Base-by-base conservation (phyloP, 2,329 filamentous ascomycete genomes). In the Fusarium siculi region DNA sequence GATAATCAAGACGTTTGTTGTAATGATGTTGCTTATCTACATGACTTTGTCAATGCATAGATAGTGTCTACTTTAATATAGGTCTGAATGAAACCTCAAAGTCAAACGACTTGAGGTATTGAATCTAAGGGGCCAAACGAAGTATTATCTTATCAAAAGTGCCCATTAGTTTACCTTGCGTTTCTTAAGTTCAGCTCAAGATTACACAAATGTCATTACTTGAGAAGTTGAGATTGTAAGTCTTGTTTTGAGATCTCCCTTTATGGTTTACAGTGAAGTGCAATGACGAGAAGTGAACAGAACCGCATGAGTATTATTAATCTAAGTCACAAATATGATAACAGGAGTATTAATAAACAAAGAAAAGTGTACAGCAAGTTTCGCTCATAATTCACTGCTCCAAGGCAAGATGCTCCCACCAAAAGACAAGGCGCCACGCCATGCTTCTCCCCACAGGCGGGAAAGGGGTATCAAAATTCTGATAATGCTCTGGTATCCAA, bases 391-490 rank as follows among this genome's bases (percentile, higher is more conserved):
- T 32, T 30, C 68, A 63, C 65, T 78, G 65, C 68, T 74, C 72
- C 66, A 50, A 70, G 66, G 68, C 62, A 68, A 58, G 59, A 75
- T 78, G 76, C 74, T 74, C 65, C 62, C 56, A 40, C 53, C 64
- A 55, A 39, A 66, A 70, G 42, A 61, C 60, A 68, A 74, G 68
- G 71, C 67, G 67, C 71, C 71, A 37, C 71, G 71, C 71, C 71
- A 74, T 74, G 71, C 71, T 72, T 54, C 63, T 70, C 67, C 59
- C 69, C 58, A 49, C 54, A 60, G 39, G 62, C 46, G n/a, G 50
- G 61, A 68, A 66, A 68, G 66, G 74, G 76, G 76, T 78, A 78
- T 77, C 76, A 77, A 75, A 73, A 76, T 57, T 57, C 43, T 49
- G 71, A 58, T 57, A 55, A 72, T 57, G 23, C 49, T 59, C 30